Conservation (phyloP, 257 asterid species). For the Buddleja alternifolia region DNA sequence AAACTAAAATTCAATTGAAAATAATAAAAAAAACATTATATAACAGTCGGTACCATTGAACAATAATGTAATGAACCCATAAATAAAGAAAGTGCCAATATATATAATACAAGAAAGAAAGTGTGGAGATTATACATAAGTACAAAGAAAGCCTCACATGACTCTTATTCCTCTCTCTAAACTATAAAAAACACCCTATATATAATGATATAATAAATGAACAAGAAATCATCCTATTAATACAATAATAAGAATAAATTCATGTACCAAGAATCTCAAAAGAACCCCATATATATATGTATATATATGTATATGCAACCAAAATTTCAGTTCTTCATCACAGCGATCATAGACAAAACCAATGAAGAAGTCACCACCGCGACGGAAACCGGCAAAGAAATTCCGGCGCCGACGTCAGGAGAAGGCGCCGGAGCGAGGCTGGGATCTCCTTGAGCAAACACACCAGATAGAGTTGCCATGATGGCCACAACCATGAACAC, state of each 20-base stretch:
- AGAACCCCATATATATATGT: not conserved
- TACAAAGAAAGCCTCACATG: not conserved
- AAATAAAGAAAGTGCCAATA: not conserved
- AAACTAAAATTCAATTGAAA: no score
- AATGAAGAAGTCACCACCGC: slow-evolving; percentile 53
- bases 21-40: no score
- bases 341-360: slow-evolving; percentile 43
- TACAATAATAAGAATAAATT: not conserved
- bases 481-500: slow-evolving; percentile 41
- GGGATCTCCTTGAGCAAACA: slow-evolving; percentile 38
- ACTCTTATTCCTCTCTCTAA: slow-evolving; percentile 17
- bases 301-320: not conserved
- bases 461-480: slow-evolving; percentile 32
- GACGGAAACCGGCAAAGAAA: slow-evolving; percentile 45
- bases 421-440: slow-evolving; percentile 55
- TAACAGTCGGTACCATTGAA: no score
- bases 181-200: slow-evolving; percentile 11
- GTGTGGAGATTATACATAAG: not conserved
- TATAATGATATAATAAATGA: not conserved
- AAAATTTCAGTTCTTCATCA: slow-evolving; percentile 44
- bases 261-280: not conserved
- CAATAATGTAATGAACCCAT: not conserved
- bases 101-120: slow-evolving; percentile 15
- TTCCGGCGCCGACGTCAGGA: slow-evolving; percentile 48
- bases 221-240: slow-evolving; percentile 18